Base-by-base conservation (phyloP, 257 asterid species). In the Misopates orontium region DNA sequence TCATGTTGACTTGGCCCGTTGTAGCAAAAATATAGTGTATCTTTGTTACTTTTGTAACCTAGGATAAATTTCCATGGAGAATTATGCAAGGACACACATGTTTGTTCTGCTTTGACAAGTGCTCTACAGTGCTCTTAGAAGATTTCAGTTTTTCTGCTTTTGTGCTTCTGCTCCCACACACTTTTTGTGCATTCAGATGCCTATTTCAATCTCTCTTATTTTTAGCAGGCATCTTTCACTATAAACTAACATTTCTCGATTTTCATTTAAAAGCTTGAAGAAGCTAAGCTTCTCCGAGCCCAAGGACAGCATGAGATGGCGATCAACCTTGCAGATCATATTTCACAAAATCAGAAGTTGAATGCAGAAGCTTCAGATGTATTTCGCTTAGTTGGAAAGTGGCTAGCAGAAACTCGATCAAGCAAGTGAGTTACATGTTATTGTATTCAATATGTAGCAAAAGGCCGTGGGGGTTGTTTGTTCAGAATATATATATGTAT, bases 301-400 rank as follows among this genome's bases (percentile, higher is more conserved):
- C 99, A 90, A 80, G 97, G 97, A 69, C 97, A 90, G 85, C 88
- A 83, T 83, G 94, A 90, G 81, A 83, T 88, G 90, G 99, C 96
- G 18, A 84, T 93, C 82, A 86, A 84, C 85, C 97, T 93, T 49
- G 97, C 99, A 39, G 90, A 84, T 73, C 84, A 87, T 77, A 81
- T 90, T 72, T 84, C 94, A 17, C 86, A 84, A 77, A 86, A 74
- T 74, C 77, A 78, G 64, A 86, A 57, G 77, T 64, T 70, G 73
- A 84, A 79, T 19, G 79, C 79, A 62, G 88, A 83, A 54, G 83
- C 90, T 54, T 81, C 96, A 49, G 96, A 90, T 68, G 99, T 90
- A 32, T 87, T 79, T 76, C 97, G 94, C 75, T 78, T 93, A 71
- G 90, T 86, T 63, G 97, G 99, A 65, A 90, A 93, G 81, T 93